Percentiles rank a stretch among this genome's conserved stretches.
Conservation (phyloP, 352 stramenopile species). For the Globisporangium viniferum region DNA sequence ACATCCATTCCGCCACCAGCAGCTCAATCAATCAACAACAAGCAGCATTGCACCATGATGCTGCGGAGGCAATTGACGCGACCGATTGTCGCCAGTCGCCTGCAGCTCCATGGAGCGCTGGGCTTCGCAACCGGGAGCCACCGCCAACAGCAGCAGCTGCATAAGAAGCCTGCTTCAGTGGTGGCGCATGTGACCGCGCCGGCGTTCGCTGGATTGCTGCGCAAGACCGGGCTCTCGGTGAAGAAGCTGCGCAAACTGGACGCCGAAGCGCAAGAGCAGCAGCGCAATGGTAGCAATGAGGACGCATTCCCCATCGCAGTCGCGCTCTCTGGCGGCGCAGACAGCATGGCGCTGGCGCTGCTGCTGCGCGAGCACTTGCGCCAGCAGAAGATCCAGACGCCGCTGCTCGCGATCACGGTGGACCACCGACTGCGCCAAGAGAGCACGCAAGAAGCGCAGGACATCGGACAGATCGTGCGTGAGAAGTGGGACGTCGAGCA, state of each 20-base stretch:
- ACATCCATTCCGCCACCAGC: not conserved
- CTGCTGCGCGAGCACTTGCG: constrained; percentile 64
- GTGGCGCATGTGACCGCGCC: constrained; percentile 23
- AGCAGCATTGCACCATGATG: not conserved
- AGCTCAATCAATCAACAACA: not conserved
- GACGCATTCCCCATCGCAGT: constrained; percentile 56
- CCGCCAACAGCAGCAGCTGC: not conserved
- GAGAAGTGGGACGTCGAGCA: constrained; percentile 46
- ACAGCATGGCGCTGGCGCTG: constrained; percentile 82
- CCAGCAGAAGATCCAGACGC: constrained; percentile 41
- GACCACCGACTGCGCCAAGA: constrained; percentile 69
- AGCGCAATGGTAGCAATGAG: not conserved
- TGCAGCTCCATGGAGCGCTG: constrained; percentile 2
- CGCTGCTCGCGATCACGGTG: constrained; percentile 77
- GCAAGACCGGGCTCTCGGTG: constrained; percentile 34
- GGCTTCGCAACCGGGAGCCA: not conserved
- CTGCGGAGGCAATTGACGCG: constrained; percentile 3
- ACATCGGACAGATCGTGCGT: constrained; percentile 45
- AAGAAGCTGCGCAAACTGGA: constrained; percentile 42
- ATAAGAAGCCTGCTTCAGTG: too few species aligned
- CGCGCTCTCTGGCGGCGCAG: constrained; percentile 68
- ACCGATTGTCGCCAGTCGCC: not conserved
- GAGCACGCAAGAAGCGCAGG: constrained; percentile 55
- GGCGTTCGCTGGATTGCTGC: constrained; percentile 35
- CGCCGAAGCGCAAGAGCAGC: constrained; percentile 10